Evolutionary conservation across 2,329 filamentous ascomycete genomes (phyloP).

Genomic region (Myriosclerotinia duriaeana): DNA sequence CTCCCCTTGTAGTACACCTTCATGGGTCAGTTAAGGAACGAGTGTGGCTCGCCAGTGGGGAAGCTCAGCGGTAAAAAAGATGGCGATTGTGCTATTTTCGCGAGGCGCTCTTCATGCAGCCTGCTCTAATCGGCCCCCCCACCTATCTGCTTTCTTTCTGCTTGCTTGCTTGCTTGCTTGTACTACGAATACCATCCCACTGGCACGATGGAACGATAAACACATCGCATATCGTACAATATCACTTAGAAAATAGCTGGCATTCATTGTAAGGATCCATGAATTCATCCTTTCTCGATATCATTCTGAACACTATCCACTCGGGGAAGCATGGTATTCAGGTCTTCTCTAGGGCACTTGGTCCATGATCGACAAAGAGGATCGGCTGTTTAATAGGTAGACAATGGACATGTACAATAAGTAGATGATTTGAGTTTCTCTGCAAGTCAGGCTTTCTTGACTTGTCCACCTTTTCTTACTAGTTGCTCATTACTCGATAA

Average conservation of each 20-base stretch:
- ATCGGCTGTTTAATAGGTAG: slow-evolving; percentile 3
- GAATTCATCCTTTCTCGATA: not conserved
- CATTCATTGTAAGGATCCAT: slow-evolving; percentile 15
- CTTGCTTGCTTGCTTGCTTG: slow-evolving; percentile 17
- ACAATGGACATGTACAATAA: not conserved
- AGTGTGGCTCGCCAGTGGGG: slow-evolving; percentile 32
- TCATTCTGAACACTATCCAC: not conserved
- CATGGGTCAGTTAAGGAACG: slow-evolving; percentile 27
- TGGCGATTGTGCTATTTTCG: slow-evolving; percentile 38
- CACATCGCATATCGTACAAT: slow-evolving; percentile 19
- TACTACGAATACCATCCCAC: slow-evolving; percentile 16
- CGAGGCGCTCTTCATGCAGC: slow-evolving; percentile 40
- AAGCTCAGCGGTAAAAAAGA: slow-evolving; percentile 21
- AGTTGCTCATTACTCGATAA: slow-evolving; percentile 11
- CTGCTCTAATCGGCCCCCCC: slow-evolving; percentile 36
- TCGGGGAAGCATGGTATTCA: not conserved
- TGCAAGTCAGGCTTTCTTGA: slow-evolving; percentile 10
- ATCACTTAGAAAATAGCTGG: slow-evolving; percentile 13
- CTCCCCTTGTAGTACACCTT: not conserved
- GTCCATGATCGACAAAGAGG: slow-evolving; percentile 9
- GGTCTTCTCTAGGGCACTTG: not conserved
- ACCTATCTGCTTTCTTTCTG: slow-evolving; percentile 30
- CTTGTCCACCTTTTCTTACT: not conserved
- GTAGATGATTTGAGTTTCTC: not conserved
- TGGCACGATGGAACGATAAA: slow-evolving; percentile 15